Conservation (phyloP, 1,139 yeast species). For the Pichia sp. region DNA sequence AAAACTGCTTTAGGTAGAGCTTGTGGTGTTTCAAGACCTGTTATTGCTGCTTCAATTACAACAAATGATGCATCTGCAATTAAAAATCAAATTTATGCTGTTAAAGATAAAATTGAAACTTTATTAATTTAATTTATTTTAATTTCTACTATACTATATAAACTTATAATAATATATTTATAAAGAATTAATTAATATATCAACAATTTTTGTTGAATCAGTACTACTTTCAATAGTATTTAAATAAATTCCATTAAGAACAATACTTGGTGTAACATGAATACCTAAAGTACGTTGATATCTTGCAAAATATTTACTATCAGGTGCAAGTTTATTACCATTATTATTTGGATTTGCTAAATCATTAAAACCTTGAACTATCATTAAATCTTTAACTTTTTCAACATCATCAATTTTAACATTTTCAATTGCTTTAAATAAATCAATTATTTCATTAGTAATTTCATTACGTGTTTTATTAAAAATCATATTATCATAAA, state of each 20-base stretch:
- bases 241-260: constrained; percentile 58
- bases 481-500: constrained; percentile 57
- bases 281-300: constrained; percentile 72
- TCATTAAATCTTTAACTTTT: constrained; percentile 21
- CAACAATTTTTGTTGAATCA: constrained; percentile 27
- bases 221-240: constrained; percentile 41
- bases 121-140: constrained; percentile 62
- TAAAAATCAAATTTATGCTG: constrained; percentile 93
- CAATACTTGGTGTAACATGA: constrained; percentile 81
- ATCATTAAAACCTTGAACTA: constrained; percentile 29
- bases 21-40: constrained; percentile 99
- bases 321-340: constrained; percentile 56
- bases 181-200: constrained; percentile 24
- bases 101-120: constrained; percentile 98
- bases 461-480: constrained; percentile 51
- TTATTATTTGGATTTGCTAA: constrained; percentile 36
- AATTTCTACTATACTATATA: not conserved
- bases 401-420: constrained; percentile 19
- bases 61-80: constrained; percentile 97
- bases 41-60: constrained; percentile 97
- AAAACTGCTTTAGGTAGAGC: constrained; percentile 99
- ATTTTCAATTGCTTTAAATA: constrained; percentile 30
- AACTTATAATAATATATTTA: not conserved
- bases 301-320: constrained; percentile 67
- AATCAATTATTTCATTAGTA: constrained; percentile 47